A percentile compares a stretch with the other conserved stretches of the same genome.
Evolutionary conservation across 257 asterid genomes (phyloP).

Genomic region (Parsonsia alboflavescens): DNA sequence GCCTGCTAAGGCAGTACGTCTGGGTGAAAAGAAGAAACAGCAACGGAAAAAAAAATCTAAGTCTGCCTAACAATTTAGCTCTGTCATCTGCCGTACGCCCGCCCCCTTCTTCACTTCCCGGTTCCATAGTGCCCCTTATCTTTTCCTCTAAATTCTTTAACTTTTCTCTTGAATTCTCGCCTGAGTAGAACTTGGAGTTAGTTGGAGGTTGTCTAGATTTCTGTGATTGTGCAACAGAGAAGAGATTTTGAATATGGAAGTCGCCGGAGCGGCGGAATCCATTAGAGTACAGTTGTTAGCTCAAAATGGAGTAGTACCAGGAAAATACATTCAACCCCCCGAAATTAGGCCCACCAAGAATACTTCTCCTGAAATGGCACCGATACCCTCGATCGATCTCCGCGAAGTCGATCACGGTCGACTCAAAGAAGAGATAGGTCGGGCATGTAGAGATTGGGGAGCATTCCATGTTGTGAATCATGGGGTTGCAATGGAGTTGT

Average conservation of each 20-base stretch:
- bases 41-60: too few relatives aligned
- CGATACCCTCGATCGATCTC: conserved; percentile 50
- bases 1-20: too few relatives aligned
- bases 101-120: too few relatives aligned
- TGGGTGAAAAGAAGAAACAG: too few relatives aligned
- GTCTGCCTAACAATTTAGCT: too few relatives aligned
- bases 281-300: conserved; percentile 64
- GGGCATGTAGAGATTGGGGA: conserved; percentile 81
- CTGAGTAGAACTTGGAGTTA: too few relatives aligned
- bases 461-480: conserved; percentile 83
- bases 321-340: conserved; percentile 63
- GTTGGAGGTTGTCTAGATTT: too few relatives aligned
- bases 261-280: conserved; percentile 13
- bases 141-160: too few relatives aligned
- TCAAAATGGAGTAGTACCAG: conserved; percentile 51
- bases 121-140: too few relatives aligned
- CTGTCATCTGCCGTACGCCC: too few relatives aligned
- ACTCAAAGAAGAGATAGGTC: conserved; percentile 29
- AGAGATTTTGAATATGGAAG: background rate
- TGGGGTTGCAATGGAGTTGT: conserved; percentile 43
- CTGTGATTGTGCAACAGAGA: too few relatives aligned
- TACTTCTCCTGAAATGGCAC: background rate
- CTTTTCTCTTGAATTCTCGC: too few relatives aligned
- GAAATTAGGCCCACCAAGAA: conserved; percentile 41
- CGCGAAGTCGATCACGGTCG: conserved; percentile 8